Conservation (phyloP, 805 yeast genomes). For the Novakomyces olei region DNA sequence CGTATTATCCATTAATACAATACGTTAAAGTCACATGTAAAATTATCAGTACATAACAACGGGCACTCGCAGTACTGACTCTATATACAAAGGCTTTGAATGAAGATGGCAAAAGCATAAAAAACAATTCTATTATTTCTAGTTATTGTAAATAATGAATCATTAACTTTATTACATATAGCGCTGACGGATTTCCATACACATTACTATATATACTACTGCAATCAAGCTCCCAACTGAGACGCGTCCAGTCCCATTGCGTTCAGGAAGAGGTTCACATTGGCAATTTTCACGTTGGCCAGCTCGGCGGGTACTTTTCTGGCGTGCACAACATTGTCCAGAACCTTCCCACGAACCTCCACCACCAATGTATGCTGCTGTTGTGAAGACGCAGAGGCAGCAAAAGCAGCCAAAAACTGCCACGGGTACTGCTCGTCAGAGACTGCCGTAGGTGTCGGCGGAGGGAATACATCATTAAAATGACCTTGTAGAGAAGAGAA, state of each 20-base stretch:
- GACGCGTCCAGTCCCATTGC: conserved; percentile 84
- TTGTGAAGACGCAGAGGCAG: conserved; percentile 78
- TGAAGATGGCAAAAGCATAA: no score
- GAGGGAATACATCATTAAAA: conserved; percentile 62
- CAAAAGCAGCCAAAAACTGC: conserved; percentile 89
- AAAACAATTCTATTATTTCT: no score
- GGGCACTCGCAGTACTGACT: no score
- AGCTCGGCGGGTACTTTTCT: conserved; percentile 34
- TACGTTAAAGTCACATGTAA: no score
- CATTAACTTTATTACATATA: no score
- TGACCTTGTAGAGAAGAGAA: conserved; percentile 63
- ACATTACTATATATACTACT: no score
- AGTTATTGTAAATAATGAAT: no score
- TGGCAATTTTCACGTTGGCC: conserved; percentile 39
- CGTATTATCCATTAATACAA: no score
- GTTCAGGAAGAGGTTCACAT: conserved; percentile 75
- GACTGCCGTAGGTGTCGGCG: conserved; percentile 15
- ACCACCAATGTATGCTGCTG: conserved; percentile 77
- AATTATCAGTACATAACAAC: no score
- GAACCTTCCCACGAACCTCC: conserved; percentile 80
- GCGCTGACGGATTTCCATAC: no score
- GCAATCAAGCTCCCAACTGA: conserved; percentile 18
- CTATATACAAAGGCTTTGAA: no score
- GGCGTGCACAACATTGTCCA: conserved; percentile 65
- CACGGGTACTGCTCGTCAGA: conserved; percentile 69